Conservation (phyloP, 805 yeast species). For the Starmerella vitae region DNA sequence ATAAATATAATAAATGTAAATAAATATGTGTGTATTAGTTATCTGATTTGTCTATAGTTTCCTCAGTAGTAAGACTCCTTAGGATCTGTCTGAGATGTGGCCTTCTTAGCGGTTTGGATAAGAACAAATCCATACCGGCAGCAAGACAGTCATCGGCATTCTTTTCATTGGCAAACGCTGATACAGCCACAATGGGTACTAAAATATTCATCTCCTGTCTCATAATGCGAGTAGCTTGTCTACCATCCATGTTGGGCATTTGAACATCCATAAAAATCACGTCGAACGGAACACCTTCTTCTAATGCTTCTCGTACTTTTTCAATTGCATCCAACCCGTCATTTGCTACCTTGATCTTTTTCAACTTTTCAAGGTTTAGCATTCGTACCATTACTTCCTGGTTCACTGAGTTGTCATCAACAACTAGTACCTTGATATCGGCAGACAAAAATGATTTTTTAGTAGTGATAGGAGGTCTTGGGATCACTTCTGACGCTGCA, state of each 20-base stretch:
- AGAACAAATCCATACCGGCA: constrained; percentile 87
- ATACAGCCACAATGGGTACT: constrained; percentile 80
- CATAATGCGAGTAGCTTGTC: constrained; percentile 64
- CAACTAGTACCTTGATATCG: constrained; percentile 49
- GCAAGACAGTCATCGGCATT: constrained; percentile 73
- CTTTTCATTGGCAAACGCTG: constrained; percentile 90
- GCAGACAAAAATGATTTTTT: constrained; percentile 6
- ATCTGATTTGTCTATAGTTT: too few species aligned
- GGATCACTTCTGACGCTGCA: neutral
- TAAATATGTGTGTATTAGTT: neutral
- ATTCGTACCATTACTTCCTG: constrained; percentile 87
- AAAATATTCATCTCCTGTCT: constrained; percentile 46
- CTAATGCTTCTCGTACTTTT: constrained; percentile 38
- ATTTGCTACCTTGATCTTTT: constrained; percentile 59
- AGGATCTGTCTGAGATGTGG: constrained; percentile 22
- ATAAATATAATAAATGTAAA: neutral
- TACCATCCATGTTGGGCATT: constrained; percentile 90
- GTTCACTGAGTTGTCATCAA: constrained; percentile 87
- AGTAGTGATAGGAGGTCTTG: constrained; percentile 4
- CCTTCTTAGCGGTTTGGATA: constrained; percentile 54
- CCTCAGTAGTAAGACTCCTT: constrained; percentile 9
- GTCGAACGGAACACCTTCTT: constrained; percentile 34
- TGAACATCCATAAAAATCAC: constrained; percentile 93
- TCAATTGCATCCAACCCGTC: constrained; percentile 87
- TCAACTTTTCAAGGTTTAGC: constrained; percentile 72